These are phyloP conservation scores for Fusarium sp. DNA, from an alignment of 2,329 filamentous ascomycete species.

Conservation along the genomic window DNA sequence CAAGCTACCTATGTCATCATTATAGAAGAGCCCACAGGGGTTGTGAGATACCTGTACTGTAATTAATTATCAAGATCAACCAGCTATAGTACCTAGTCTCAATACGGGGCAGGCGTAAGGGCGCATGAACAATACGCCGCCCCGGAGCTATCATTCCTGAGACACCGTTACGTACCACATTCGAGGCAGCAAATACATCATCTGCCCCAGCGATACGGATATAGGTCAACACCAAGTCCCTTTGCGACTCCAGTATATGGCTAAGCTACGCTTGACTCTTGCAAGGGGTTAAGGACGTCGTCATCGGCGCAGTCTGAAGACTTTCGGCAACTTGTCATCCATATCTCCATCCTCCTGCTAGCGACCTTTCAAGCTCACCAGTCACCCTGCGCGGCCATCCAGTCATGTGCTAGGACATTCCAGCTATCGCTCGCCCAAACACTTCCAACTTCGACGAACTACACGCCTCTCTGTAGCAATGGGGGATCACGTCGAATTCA, in stretches of 20 bases:
- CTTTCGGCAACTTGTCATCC: conserved; percentile 12
- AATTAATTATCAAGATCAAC: not conserved
- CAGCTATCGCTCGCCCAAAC: conserved; percentile 20
- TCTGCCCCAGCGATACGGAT: conserved; percentile 16
- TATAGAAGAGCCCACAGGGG: not conserved
- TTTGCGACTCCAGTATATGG: conserved; percentile 10
- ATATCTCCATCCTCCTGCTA: conserved; percentile 8
- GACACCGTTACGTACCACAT: conserved; percentile 28
- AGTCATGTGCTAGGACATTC: conserved; percentile 43
- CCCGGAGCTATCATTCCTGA: conserved; percentile 33
- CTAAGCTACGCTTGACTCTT: conserved; percentile 9
- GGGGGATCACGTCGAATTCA: conserved; percentile 44
- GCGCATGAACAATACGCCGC: conserved; percentile 48
- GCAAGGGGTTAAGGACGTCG: conserved; percentile 22
- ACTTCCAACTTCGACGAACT: conserved; percentile 14
- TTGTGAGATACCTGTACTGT: not conserved
- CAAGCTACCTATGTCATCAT: not conserved
- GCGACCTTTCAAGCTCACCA: conserved; percentile 5
- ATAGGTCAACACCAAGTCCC: conserved; percentile 17
- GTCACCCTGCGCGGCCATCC: conserved; percentile 11
- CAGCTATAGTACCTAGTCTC: conserved; percentile 6
- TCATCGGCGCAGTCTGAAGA: conserved; percentile 19
- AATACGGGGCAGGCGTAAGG: conserved; percentile 14
- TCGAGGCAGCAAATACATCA: conserved; percentile 38
- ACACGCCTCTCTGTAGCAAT: conserved; percentile 19